Evolutionary conservation across 306 rosid species (phyloP).

Genomic region (Prunus kanzakura): DNA sequence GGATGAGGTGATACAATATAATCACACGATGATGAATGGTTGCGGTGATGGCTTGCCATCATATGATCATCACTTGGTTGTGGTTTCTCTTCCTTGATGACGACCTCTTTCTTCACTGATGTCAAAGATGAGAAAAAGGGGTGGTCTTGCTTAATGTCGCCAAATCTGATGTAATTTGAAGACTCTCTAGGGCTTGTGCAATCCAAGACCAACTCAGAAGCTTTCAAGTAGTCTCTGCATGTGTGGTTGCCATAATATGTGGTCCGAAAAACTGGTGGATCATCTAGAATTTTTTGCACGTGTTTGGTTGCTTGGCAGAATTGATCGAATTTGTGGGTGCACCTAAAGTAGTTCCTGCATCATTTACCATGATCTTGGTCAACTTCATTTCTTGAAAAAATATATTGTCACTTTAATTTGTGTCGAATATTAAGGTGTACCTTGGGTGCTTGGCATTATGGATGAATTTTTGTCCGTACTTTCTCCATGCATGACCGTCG

Average conservation of each 20-base stretch:
- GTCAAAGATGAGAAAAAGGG: slow-evolving; percentile 19
- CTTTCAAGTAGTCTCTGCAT: slow-evolving; percentile 30
- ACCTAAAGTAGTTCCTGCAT: slow-evolving; percentile 65
- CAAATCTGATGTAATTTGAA: slow-evolving; percentile 39
- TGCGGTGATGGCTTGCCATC: background rate
- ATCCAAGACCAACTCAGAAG: slow-evolving; percentile 49
- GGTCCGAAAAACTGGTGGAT: slow-evolving; percentile 47
- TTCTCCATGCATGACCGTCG: slow-evolving; percentile 77
- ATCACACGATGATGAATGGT: slow-evolving; percentile 19
- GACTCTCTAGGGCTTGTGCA: slow-evolving; percentile 22
- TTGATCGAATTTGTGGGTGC: slow-evolving; percentile 73
- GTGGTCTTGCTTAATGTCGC: slow-evolving; percentile 16
- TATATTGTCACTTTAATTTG: too few relatives aligned
- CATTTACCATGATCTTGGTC: too few relatives aligned
- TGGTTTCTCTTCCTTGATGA: background rate
- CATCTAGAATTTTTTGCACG: slow-evolving; percentile 55
- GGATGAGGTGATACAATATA: background rate
- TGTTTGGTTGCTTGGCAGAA: slow-evolving; percentile 70
- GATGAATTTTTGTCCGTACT: slow-evolving; percentile 68
- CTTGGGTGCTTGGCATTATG: slow-evolving; percentile 41
- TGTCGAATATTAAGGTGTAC: slow-evolving; percentile 16
- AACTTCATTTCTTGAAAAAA: too few relatives aligned
- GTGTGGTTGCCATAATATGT: slow-evolving; percentile 55
- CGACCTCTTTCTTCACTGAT: background rate
- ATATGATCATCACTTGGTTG: background rate